A percentile compares a stretch with the other conserved stretches of the same genome.
Evolutionary conservation across 495 filamentous ascomycete genomes (phyloP).

Genomic region (Chlorociboria aeruginascens): DNA sequence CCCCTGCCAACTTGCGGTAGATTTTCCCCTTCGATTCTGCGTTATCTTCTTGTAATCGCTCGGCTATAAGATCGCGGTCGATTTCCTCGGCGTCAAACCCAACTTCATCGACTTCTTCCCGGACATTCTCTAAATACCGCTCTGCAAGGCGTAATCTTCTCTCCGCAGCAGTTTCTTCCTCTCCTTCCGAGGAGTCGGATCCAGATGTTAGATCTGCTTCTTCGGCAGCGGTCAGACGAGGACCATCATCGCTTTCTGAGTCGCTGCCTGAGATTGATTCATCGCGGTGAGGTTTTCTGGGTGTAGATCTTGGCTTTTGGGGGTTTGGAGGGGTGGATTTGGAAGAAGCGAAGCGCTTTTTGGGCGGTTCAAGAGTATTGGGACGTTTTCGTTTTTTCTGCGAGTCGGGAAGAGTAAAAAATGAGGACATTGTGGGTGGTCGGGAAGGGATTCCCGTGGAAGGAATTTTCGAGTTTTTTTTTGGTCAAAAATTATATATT

Average conservation of each 20-base stretch:
- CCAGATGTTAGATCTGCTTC: slow-evolving; percentile 32
- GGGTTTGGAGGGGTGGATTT: slow-evolving; percentile 8
- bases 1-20: slow-evolving; percentile 63
- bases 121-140: slow-evolving; percentile 82
- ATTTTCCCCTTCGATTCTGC: slow-evolving; percentile 86
- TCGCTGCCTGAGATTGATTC: slow-evolving; percentile 82
- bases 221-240: slow-evolving; percentile 15
- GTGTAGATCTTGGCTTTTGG: neutral
- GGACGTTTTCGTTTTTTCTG: slow-evolving; percentile 70
- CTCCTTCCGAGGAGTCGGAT: slow-evolving; percentile 34
- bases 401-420: slow-evolving; percentile 67
- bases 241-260: slow-evolving; percentile 45
- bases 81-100: slow-evolving; percentile 92
- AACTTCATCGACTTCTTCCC: slow-evolving; percentile 65
- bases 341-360: slow-evolving; percentile 30
- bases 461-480: neutral
- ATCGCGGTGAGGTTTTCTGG: slow-evolving; percentile 38
- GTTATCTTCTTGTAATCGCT: slow-evolving; percentile 80
- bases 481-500: slow-evolving; percentile 8
- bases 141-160: slow-evolving; percentile 81
- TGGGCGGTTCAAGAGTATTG: slow-evolving; percentile 27
- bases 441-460: neutral
- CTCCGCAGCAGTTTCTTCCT: slow-evolving; percentile 75
- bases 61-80: slow-evolving; percentile 81
- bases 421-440: slow-evolving; percentile 55